Conservation (phyloP, 169 alveolate species). For the Toxoplasma gondii region DNA sequence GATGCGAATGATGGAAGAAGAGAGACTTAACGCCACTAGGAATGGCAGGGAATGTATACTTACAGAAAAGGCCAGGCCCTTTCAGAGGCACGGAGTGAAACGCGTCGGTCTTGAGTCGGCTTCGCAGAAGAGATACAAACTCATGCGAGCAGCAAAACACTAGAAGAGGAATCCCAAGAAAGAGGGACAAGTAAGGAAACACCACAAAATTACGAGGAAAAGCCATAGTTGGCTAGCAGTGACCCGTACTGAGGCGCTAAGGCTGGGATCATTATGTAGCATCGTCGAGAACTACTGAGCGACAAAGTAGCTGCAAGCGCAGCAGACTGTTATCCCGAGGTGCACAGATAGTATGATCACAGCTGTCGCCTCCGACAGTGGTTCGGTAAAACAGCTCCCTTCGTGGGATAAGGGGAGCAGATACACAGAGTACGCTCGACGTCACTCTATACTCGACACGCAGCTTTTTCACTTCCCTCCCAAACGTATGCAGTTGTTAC, state of each 20-base stretch:
- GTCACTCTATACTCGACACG: too few relatives aligned
- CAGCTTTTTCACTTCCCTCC: too few relatives aligned
- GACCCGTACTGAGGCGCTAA: neutral
- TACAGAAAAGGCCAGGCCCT: neutral
- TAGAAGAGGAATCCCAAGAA: neutral
- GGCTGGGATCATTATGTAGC: neutral
- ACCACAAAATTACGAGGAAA: neutral
- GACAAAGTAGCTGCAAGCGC: too few relatives aligned
- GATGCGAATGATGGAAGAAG: too few relatives aligned
- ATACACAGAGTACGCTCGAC: too few relatives aligned
- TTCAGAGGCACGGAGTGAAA: neutral
- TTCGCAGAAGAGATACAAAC: neutral
- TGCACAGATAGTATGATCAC: too few relatives aligned
- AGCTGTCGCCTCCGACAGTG: too few relatives aligned
- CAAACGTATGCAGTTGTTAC: too few relatives aligned
- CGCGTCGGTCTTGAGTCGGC: neutral
- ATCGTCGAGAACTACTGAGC: neutral
- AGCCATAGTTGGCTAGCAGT: neutral
- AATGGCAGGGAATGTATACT: neutral
- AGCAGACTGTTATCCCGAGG: too few relatives aligned
- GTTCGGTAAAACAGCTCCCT: too few relatives aligned
- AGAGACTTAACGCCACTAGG: neutral
- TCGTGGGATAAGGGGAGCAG: too few relatives aligned
- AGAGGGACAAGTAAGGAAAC: neutral
- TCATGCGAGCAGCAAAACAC: neutral